phyloP scores from a whole-genome alignment of 2,329 filamentous ascomycete genomes.

The Sporothrix inflata region DNA sequence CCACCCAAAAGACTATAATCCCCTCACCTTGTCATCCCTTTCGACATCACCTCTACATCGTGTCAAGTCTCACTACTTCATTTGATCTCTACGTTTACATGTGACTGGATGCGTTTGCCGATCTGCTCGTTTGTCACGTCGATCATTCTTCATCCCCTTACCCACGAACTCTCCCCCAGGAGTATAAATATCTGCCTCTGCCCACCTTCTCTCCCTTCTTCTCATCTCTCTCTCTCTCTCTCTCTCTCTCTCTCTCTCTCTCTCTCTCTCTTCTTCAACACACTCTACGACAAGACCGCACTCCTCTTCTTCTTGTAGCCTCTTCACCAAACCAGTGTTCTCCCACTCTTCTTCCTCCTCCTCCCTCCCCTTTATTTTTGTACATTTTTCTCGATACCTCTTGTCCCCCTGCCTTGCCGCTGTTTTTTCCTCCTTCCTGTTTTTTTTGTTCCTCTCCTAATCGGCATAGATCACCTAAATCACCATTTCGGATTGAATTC shows the following conservation, averaged over 20 bases:
- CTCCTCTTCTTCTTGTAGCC: neutral
- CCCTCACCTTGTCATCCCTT: constrained; percentile 11
- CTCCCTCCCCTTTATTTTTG: neutral
- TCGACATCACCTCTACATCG: neutral
- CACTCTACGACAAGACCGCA: neutral
- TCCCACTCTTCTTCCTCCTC: neutral
- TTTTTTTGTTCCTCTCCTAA: neutral
- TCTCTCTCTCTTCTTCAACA: constrained; percentile 10
- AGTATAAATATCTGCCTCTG: constrained; percentile 25
- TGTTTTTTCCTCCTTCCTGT: neutral
- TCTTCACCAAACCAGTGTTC: neutral
- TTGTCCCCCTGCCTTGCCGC: neutral
- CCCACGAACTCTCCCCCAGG: neutral
- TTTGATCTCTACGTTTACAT: neutral
- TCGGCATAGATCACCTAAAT: neutral
- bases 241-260: neutral
- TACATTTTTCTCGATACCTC: neutral
- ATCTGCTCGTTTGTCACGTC: neutral
- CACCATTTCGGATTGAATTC: neutral
- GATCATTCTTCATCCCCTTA: neutral
- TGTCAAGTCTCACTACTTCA: neutral
- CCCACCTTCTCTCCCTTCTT: neutral
- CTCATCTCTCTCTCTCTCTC: neutral
- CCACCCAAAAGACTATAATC: neutral
- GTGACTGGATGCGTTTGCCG: neutral